Conservation (phyloP, 2,329 filamentous ascomycete genomes). For the Rutstroemia sp. region DNA sequence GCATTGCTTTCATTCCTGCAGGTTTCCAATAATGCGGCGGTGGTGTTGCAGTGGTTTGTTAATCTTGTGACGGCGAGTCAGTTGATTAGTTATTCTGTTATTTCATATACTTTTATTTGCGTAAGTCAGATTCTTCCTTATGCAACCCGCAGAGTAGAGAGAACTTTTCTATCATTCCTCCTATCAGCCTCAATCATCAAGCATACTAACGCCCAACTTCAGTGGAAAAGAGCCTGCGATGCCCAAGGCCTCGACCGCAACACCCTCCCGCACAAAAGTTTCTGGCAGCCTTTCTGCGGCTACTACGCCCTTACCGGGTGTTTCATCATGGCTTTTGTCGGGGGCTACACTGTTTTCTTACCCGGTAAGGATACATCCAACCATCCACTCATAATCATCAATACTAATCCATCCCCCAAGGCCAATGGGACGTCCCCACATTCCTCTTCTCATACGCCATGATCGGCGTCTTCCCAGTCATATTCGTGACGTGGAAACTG, state of each 20-base stretch:
- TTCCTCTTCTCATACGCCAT: constrained; percentile 55
- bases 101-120: constrained; percentile 45
- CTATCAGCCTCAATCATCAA: too few relatives aligned
- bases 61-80: constrained; percentile 48
- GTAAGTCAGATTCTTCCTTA: background rate
- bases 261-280: constrained; percentile 42
- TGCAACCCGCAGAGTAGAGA: too few relatives aligned
- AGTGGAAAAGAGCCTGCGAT: constrained; percentile 45
- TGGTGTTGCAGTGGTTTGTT: constrained; percentile 55
- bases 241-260: constrained; percentile 37
- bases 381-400: background rate
- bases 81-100: constrained; percentile 46
- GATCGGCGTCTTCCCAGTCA: constrained; percentile 50
- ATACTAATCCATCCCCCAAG: background rate
- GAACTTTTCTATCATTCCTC: too few relatives aligned
- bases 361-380: constrained; percentile 27
- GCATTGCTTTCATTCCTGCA: constrained; percentile 55
- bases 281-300: constrained; percentile 50
- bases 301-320: constrained; percentile 45
- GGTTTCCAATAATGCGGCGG: constrained; percentile 45
- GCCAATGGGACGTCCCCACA: constrained; percentile 49
- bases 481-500: constrained; percentile 55
- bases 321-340: constrained; percentile 52
- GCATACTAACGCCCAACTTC: constrained; percentile 13
- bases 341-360: constrained; percentile 55